A percentile compares a stretch with the other conserved stretches of the same genome.
Evolutionary conservation across 2,329 filamentous ascomycete species (phyloP).

Genomic region (Penicillium paneum): DNA sequence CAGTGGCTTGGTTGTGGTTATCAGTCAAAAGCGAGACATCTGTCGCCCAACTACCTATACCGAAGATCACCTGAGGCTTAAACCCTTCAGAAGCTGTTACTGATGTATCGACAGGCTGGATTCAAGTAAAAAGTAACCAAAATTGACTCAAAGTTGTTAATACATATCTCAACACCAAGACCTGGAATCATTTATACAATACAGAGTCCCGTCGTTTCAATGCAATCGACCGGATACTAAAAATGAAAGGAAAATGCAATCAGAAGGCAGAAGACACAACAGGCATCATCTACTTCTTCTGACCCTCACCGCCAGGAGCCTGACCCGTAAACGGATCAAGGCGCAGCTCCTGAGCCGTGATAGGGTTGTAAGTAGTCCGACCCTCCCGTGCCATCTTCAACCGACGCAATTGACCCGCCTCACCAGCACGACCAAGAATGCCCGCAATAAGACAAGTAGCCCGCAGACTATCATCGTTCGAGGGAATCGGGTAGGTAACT

Average conservation of each 20-base stretch:
- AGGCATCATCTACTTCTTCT: conserved; percentile 6
- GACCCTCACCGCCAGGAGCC: conserved; percentile 10
- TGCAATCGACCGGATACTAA: conserved; percentile 15
- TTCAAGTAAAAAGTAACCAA: conserved; percentile 3
- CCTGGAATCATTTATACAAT: conserved; percentile 35
- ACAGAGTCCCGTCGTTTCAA: conserved; percentile 26
- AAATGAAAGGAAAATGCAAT: conserved; percentile 6
- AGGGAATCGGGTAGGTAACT: conserved; percentile 94
- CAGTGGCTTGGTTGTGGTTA: background rate
- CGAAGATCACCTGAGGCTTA: background rate
- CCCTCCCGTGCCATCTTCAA: conserved; percentile 61
- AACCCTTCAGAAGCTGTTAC: background rate
- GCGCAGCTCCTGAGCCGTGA: conserved; percentile 23
- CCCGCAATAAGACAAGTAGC: conserved; percentile 78
- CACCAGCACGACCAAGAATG: conserved; percentile 77
- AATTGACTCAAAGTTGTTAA: conserved; percentile 24
- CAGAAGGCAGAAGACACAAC: background rate
- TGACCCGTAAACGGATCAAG: conserved; percentile 26
- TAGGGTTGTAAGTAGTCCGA: conserved; percentile 54
- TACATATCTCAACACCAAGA: conserved; percentile 25
- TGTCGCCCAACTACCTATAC: background rate
- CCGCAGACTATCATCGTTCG: conserved; percentile 93
- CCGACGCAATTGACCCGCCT: conserved; percentile 69
- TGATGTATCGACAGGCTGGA: background rate
- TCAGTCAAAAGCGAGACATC: background rate